Evolutionary conservation across 352 stramenopile genomes (phyloP), one percentile per base, ranked within the genome.

Genomic region (Phytopythium ostracodes): DNA sequence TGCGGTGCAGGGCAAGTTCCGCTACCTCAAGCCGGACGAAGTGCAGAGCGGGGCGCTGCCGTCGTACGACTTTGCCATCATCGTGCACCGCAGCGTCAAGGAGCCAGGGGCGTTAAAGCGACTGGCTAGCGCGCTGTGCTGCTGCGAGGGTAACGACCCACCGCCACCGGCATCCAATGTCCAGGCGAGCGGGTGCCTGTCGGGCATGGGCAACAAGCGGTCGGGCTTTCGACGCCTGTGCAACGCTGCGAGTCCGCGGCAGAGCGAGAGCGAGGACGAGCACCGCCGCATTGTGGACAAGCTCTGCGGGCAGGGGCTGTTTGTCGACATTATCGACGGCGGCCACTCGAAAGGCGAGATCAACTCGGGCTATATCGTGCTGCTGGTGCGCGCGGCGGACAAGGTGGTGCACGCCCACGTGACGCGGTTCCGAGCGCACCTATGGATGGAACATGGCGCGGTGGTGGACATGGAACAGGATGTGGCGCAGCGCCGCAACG

Each of bases 261-360:
- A 86, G 6, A 72, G 66, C 57, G 84, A 89, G 42, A 90, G 84
- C 56, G 84, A 95, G 68, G 84, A 92, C 56, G 82, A 93, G 58
- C 86, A 95, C 51, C 81, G 82, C 2, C 70, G 84, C 22, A 89
- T 95, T 24, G 81, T 95, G 4, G 84, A 87, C 55, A 85, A 89
- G 42, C 63, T 95, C 2, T 91, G 81, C 38, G 76, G 66, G 2
- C 77, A 93, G 69, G 86, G 86, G 0, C 42, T 95, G 0, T 57
- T 87, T 4, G 84, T 95, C 44, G 86, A 95, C 60, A 91, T 95
- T 40, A 91, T 95, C 53, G 86, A 93, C 62, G 86, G 84, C 29
- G 84, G 84, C 24, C 77, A 95, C 57, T 87, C 82, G 20, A 89
- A 88, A 29, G 79, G 82, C 2, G 83, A 94, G 58, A 92, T 94